Conservation (phyloP, 2,329 filamentous ascomycete genomes). For the Mycosphaerella arachidis region DNA sequence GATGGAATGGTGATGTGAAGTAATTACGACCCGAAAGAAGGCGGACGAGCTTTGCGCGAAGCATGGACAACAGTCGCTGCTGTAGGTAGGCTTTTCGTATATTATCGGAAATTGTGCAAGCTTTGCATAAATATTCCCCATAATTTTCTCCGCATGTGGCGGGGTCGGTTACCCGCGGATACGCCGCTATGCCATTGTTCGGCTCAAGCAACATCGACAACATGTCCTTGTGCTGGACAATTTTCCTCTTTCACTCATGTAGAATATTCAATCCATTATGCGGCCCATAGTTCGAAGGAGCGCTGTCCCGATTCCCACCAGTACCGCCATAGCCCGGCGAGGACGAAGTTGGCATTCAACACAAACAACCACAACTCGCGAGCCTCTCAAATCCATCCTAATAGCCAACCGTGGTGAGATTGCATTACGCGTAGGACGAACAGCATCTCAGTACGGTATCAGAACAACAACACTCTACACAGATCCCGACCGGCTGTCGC, state of each 20-base stretch:
- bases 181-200: too few species aligned
- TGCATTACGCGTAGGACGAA: conserved; percentile 84
- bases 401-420: conserved; percentile 98
- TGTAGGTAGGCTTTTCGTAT: too few species aligned
- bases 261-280: conserved; percentile 14
- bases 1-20: too few species aligned
- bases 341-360: conserved; percentile 23
- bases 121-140: too few species aligned
- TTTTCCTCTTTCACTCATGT: neutral
- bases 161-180: too few species aligned
- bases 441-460: conserved; percentile 83
- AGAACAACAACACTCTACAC: conserved; percentile 93
- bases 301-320: conserved; percentile 18
- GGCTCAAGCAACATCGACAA: neutral
- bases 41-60: too few species aligned
- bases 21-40: too few species aligned
- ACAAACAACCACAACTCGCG: conserved; percentile 16
- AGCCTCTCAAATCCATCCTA: conserved; percentile 61
- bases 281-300: conserved; percentile 20
- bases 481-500: conserved; percentile 78
- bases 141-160: too few species aligned
- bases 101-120: too few species aligned
- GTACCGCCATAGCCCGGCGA: conserved; percentile 15
- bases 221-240: neutral
- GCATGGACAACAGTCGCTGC: too few species aligned